Conservation (phyloP, 2,329 filamentous ascomycete species). For the Dryadomyces quercivorus region DNA sequence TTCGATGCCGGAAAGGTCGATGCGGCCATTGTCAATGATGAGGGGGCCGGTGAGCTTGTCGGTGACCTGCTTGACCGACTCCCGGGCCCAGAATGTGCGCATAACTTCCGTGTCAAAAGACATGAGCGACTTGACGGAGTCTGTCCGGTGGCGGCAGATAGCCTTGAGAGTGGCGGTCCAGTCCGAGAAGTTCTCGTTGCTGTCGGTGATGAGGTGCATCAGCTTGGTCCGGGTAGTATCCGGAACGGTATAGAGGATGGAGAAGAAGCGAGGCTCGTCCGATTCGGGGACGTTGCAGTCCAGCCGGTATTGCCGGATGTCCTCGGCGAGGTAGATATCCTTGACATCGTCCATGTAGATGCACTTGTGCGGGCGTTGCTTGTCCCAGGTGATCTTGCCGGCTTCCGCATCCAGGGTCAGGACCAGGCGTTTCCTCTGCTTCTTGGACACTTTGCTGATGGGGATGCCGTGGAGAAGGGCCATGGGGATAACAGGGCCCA, state of each 20-base stretch:
- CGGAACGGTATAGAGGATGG: slow-evolving; percentile 72
- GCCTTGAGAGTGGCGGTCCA: slow-evolving; percentile 80
- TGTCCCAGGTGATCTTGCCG: slow-evolving; percentile 82
- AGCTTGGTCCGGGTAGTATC: slow-evolving; percentile 74
- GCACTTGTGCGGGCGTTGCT: slow-evolving; percentile 62
- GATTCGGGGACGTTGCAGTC: slow-evolving; percentile 62
- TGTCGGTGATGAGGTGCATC: slow-evolving; percentile 76
- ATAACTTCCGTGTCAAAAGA: slow-evolving; percentile 75
- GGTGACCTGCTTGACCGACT: slow-evolving; percentile 54
- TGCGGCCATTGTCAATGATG: slow-evolving; percentile 46
- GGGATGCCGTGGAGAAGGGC: slow-evolving; percentile 66
- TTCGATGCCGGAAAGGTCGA: slow-evolving; percentile 69
- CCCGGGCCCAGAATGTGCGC: slow-evolving; percentile 71
- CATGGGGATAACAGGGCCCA: slow-evolving; percentile 64
- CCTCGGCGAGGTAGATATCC: slow-evolving; percentile 71
- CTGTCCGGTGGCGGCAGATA: slow-evolving; percentile 75
- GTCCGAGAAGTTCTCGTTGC: slow-evolving; percentile 55
- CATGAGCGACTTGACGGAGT: slow-evolving; percentile 81
- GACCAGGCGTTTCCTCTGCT: slow-evolving; percentile 60
- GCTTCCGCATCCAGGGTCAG: slow-evolving; percentile 68
- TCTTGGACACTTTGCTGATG: slow-evolving; percentile 77
- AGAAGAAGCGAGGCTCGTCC: slow-evolving; percentile 68
- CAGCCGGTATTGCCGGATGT: slow-evolving; percentile 80
- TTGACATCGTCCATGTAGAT: slow-evolving; percentile 94
- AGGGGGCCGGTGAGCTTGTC: slow-evolving; percentile 27